A percentile compares a stretch with the other conserved stretches of the same genome.
These are phyloP conservation scores for Odontarrhena argentea DNA, from an alignment of 345 rosid species.

Conservation along the genomic window DNA sequence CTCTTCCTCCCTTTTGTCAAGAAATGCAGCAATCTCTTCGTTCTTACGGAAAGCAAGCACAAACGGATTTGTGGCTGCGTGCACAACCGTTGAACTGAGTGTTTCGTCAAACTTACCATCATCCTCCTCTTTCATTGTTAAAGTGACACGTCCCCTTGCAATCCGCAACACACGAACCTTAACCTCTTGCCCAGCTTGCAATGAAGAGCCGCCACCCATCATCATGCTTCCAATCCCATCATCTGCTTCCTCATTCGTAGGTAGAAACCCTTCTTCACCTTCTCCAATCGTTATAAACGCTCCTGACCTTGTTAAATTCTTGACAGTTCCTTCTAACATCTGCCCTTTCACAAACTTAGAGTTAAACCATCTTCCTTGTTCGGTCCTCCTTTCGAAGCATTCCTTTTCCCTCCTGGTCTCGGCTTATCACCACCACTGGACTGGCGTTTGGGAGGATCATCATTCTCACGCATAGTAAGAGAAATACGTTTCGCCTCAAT, in stretches of 20 bases:
- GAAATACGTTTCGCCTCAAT: slow-evolving; percentile 73
- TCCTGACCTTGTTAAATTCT: slow-evolving; percentile 74
- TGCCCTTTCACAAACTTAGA: slow-evolving; percentile 78
- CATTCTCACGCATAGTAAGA: slow-evolving; percentile 76
- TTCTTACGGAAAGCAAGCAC: slow-evolving; percentile 72
- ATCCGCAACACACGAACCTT: slow-evolving; percentile 69
- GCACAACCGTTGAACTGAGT: slow-evolving; percentile 59
- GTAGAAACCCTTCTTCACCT: slow-evolving; percentile 91
- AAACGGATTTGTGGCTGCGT: slow-evolving; percentile 76
- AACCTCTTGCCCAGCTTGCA: slow-evolving; percentile 77
- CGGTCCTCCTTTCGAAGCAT: slow-evolving; percentile 50
- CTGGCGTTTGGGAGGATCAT: slow-evolving; percentile 54
- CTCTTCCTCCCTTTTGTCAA: slow-evolving; percentile 73
- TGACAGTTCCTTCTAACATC: slow-evolving; percentile 77
- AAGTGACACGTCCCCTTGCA: slow-evolving; percentile 73
- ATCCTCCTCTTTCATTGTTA: slow-evolving; percentile 85
- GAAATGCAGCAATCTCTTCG: slow-evolving; percentile 70
- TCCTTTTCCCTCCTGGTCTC: slow-evolving; percentile 54
- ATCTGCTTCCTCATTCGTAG: slow-evolving; percentile 72
- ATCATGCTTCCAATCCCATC: slow-evolving; percentile 65
- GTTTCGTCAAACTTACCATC: slow-evolving; percentile 48
- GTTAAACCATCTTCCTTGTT: slow-evolving; percentile 52
- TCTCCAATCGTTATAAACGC: slow-evolving; percentile 84
- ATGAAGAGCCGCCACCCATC: slow-evolving; percentile 59
- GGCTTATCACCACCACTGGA: slow-evolving; percentile 53